Evolutionary conservation across 2,329 filamentous ascomycete genomes (phyloP), one percentile per base, ranked within the genome.

Genomic region (Botrytis pseudocinerea): DNA sequence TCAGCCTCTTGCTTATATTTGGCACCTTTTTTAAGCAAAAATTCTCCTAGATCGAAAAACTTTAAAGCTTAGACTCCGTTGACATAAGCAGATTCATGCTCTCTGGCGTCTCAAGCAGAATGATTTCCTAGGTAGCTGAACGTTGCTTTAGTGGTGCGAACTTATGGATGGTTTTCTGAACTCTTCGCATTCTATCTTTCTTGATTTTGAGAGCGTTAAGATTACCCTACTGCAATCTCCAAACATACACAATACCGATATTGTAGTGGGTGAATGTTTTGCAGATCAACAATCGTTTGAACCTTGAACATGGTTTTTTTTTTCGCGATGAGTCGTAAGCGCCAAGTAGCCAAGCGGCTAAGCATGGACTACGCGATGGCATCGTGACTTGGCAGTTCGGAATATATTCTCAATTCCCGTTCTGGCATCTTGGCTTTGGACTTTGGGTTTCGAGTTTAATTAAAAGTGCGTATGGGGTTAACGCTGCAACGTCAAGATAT

Each of bases 341-440:
- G 57, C 42, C 42, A 70, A 70, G 68, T 59, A 18, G 57, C 38
- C 68, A 70, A 61, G 28, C 14, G 20, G 25, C 20, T 42, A 48
- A 46, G 38, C 22, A 18, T 22, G 25, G 22, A 68, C 35, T 28
- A 9, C 40, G 10, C 22, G 25, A 42, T 18, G 38, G 25, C 14
- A 62, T 42, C 14, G 28, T 16, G 9, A 32, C 57, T 70, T 70
- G 32, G 68, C 42, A 62, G 57, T 62, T 70, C 57, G 42, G 35
- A 20, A 69, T 62, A 48, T n/a, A 70, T 38, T 48, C 8, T 16
- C n/a, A 20, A 2, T 38, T 70, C 32, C 35, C 28, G 48, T 51
- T 35, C 2, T 46, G 4, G 18, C 10, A 25, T 38, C 68, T 48
- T 51, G 28, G 28, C 68, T 70, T 28, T 18, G 28, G n/a, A 14